A percentile compares a stretch with the other conserved stretches of the same genome.
Evolutionary conservation across 202 grass and related monocot species (phyloP).

Genomic region (Bolboschoenoplectus hybrid): DNA sequence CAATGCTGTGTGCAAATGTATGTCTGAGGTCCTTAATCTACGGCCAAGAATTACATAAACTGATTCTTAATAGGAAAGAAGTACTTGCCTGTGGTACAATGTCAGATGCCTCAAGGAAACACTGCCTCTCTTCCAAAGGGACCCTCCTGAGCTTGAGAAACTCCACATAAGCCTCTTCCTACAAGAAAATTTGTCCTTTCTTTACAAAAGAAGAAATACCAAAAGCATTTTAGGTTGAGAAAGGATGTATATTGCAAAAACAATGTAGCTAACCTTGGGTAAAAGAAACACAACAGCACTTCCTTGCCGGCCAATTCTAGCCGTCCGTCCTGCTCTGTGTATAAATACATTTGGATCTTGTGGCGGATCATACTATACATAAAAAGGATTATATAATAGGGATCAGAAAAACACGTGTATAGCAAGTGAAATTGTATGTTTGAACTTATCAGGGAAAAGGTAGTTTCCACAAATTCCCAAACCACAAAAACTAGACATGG

Average conservation of each 20-base stretch:
- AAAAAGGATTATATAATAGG: not conserved
- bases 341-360: constrained; percentile 99
- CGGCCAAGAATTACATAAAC: not conserved
- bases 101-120: constrained; percentile 51
- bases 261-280: constrained; percentile 60
- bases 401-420: not conserved
- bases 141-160: constrained; percentile 81
- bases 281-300: constrained; percentile 91
- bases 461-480: not conserved
- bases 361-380: constrained; percentile 84
- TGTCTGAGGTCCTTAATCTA: not conserved
- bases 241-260: constrained; percentile 33
- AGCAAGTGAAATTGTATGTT: not conserved
- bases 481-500: not conserved
- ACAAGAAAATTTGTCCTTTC: constrained; percentile 31
- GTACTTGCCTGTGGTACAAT: constrained; percentile 64
- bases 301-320: constrained; percentile 89
- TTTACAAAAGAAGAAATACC: constrained; percentile 35
- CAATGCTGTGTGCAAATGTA: constrained; percentile 17
- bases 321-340: constrained; percentile 93
- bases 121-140: constrained; percentile 73
- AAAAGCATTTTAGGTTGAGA: not conserved
- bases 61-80: constrained; percentile 2
- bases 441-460: not conserved
- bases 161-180: constrained; percentile 96